A percentile compares a stretch with the other conserved stretches of the same genome.
Conservation (phyloP, 2,329 filamentous ascomycete species). For the Colletotrichum sp. region DNA sequence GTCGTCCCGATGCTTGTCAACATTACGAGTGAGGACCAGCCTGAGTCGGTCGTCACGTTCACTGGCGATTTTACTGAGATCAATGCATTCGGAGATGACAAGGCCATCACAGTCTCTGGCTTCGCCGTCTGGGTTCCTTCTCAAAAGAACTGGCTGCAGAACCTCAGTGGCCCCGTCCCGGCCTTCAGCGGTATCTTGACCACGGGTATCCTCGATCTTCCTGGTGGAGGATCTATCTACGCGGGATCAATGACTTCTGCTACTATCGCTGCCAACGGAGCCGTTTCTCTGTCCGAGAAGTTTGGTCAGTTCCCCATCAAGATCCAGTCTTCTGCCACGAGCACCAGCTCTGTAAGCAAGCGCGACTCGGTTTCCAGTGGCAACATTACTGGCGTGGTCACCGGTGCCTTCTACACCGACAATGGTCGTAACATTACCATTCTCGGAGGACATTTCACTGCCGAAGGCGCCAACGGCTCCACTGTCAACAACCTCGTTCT, state of each 20-base stretch:
- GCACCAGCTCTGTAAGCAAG: constrained; percentile 46
- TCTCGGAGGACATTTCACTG: constrained; percentile 84
- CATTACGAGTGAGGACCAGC: constrained; percentile 64
- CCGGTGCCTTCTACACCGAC: constrained; percentile 78
- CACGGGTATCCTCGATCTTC: constrained; percentile 68
- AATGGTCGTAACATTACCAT: constrained; percentile 81
- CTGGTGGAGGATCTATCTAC: constrained; percentile 70
- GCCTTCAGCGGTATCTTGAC: constrained; percentile 76
- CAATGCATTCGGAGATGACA: constrained; percentile 68
- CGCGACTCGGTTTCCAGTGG: constrained; percentile 47
- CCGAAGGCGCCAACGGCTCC: constrained; percentile 70
- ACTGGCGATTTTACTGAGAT: constrained; percentile 82
- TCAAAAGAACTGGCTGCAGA: constrained; percentile 84
- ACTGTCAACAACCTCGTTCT: constrained; percentile 81
- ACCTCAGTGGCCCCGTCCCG: constrained; percentile 69
- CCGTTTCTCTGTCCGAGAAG: constrained; percentile 65
- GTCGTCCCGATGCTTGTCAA: constrained; percentile 84
- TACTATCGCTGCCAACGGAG: constrained; percentile 74
- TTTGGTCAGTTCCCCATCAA: constrained; percentile 65
- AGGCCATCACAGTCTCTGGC: constrained; percentile 68
- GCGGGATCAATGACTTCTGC: constrained; percentile 84
- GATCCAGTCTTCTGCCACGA: constrained; percentile 43
- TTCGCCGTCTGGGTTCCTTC: constrained; percentile 95
- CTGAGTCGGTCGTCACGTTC: constrained; percentile 78
- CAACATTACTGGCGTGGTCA: constrained; percentile 71